A percentile compares a stretch with the other conserved stretches of the same genome.
These are phyloP conservation scores for Neckera pumila DNA, from an alignment of 225 moss, liverwort and hornwort species.

Conservation along the genomic window DNA sequence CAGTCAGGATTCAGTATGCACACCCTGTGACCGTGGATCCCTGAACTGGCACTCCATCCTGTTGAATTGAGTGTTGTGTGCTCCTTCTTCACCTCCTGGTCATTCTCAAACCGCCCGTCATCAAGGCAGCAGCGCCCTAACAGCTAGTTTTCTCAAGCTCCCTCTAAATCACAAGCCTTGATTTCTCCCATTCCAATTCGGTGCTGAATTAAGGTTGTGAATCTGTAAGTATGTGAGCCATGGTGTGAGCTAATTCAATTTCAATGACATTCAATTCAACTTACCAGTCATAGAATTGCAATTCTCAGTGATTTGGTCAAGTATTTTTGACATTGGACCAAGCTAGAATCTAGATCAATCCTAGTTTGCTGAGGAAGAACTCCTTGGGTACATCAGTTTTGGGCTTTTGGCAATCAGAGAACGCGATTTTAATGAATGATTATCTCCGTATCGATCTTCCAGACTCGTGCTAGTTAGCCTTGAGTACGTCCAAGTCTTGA, in stretches of 20 bases:
- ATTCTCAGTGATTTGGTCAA: not conserved
- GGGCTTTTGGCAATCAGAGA: too few species aligned
- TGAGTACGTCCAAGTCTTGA: not conserved
- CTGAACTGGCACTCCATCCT: not conserved
- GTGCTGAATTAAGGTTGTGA: not conserved
- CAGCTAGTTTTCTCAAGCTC: not conserved
- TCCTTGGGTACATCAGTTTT: not conserved
- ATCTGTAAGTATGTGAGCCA: not conserved
- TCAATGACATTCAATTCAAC: not conserved
- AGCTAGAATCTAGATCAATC: not conserved
- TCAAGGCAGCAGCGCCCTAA: not conserved
- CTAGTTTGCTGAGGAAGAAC: not conserved
- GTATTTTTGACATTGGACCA: not conserved
- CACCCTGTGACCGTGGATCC: not conserved
- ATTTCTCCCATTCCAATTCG: not conserved
- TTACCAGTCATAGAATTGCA: not conserved
- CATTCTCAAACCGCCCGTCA: not conserved
- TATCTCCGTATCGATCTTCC: not conserved
- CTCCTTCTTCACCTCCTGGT: too few species aligned
- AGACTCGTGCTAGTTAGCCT: not conserved
- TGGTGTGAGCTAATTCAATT: too few species aligned
- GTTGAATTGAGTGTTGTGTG: not conserved
- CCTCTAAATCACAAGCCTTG: not conserved
- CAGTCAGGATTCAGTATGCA: not conserved
- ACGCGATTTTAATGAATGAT: not conserved